Evolutionary conservation across 129 eudicot genomes (phyloP).

Genomic region (Apium graveolens): DNA sequence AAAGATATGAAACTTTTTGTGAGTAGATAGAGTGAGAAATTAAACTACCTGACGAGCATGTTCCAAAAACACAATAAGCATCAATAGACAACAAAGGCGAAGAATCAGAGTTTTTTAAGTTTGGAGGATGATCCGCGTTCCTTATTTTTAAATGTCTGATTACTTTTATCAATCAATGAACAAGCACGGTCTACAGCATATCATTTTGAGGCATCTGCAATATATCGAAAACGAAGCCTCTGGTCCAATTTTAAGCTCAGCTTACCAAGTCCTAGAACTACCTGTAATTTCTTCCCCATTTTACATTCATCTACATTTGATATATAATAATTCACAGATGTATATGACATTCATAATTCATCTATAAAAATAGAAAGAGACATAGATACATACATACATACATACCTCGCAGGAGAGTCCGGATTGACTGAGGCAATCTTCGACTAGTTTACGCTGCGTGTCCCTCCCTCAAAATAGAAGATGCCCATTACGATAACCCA

Average conservation of each 20-base stretch:
- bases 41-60: background rate
- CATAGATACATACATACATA: too few relatives aligned
- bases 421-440: conserved; percentile 35
- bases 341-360: background rate
- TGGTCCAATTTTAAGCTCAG: conserved; percentile 30
- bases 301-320: too few relatives aligned
- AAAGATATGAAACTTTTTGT: background rate
- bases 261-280: conserved; percentile 49
- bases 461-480: too few relatives aligned
- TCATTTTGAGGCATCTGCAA: conserved; percentile 46
- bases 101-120: background rate
- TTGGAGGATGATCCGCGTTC: background rate
- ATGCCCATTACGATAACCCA: too few relatives aligned
- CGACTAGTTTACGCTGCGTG: too few relatives aligned
- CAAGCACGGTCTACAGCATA: conserved; percentile 38
- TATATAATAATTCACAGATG: too few relatives aligned
- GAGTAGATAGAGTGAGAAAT: background rate
- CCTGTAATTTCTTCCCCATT: conserved; percentile 20
- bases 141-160: background rate
- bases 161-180: conserved; percentile 21
- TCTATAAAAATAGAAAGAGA: background rate
- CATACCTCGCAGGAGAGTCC: conserved; percentile 35
- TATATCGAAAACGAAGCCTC: conserved; percentile 38
- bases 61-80: background rate
- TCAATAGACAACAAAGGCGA: background rate